Percentiles rank a stretch among this genome's conserved stretches.
These are phyloP conservation scores for Lipomyces yarrowii DNA, from an alignment of 1,139 yeast species.

Conservation along the genomic window DNA sequence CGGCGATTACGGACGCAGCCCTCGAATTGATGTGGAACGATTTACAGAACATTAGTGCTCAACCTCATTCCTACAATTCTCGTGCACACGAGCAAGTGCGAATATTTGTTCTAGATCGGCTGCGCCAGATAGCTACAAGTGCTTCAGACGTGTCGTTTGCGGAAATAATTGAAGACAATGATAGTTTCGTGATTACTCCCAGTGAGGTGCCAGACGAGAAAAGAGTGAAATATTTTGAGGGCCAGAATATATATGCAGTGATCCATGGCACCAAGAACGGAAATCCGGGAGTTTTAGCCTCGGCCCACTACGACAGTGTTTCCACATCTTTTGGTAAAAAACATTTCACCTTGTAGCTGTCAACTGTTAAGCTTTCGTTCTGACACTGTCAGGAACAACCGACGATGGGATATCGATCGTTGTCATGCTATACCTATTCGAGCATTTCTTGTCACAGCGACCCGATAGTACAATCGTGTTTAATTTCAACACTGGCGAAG, in stretches of 20 bases:
- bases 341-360: not conserved
- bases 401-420: slow-evolving; percentile 93
- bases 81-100: slow-evolving; percentile 74
- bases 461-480: slow-evolving; percentile 71
- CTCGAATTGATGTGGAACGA: slow-evolving; percentile 58
- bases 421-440: slow-evolving; percentile 68
- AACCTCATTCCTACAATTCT: slow-evolving; percentile 77
- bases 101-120: slow-evolving; percentile 57
- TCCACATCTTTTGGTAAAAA: slow-evolving; percentile 78
- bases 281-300: slow-evolving; percentile 67
- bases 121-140: slow-evolving; percentile 41
- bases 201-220: slow-evolving; percentile 48
- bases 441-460: slow-evolving; percentile 49
- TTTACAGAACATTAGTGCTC: slow-evolving; percentile 63
- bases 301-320: slow-evolving; percentile 89
- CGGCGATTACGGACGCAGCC: not conserved
- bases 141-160: slow-evolving; percentile 40
- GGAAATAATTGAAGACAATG: slow-evolving; percentile 57
- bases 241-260: slow-evolving; percentile 74
- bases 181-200: slow-evolving; percentile 49
- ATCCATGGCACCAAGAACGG: slow-evolving; percentile 61
- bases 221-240: slow-evolving; percentile 62
- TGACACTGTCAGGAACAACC: slow-evolving; percentile 51
- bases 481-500: slow-evolving; percentile 88
- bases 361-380: not conserved